These are phyloP conservation scores for Alopecurus myosuroides DNA, from an alignment of 176 grass and related monocot species.

Conservation along the genomic window DNA sequence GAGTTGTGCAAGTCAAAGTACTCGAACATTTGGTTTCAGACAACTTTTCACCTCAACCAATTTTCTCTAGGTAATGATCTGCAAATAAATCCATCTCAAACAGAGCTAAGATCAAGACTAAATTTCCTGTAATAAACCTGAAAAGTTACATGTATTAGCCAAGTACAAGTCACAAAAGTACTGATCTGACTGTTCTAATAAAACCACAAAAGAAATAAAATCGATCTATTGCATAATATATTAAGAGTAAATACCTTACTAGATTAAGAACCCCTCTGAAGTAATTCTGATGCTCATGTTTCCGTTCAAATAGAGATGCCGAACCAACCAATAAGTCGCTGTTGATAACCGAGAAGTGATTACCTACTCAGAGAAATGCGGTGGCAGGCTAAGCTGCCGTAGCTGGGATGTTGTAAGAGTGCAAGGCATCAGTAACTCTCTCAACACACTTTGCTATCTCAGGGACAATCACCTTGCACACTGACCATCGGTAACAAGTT, in stretches of 20 bases:
- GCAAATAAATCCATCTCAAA: not conserved
- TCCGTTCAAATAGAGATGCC: too few species aligned
- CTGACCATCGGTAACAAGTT: too few species aligned
- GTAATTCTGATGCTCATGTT: too few species aligned
- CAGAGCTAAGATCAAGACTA: not conserved
- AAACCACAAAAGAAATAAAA: not conserved
- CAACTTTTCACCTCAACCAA: not conserved
- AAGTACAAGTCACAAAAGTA: not conserved
- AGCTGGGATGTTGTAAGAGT: constrained; percentile 41
- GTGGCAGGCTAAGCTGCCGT: constrained; percentile 2
- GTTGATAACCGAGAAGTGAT: not conserved
- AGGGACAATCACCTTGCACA: constrained; percentile 45
- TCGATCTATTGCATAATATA: too few species aligned
- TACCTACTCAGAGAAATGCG: not conserved
- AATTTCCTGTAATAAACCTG: not conserved
- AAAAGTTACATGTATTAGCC: not conserved
- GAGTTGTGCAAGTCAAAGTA: not conserved
- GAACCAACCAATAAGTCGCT: not conserved
- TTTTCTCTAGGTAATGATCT: not conserved
- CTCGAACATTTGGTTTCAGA: not conserved
- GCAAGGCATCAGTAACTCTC: constrained; percentile 37
- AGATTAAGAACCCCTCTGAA: not conserved
- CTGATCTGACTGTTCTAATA: not conserved
- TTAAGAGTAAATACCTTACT: not conserved
- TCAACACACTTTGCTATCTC: constrained; percentile 21